Evolutionary conservation across 1,284 basidiomycete species (phyloP).

Genomic region (Boletus holoroseus): DNA sequence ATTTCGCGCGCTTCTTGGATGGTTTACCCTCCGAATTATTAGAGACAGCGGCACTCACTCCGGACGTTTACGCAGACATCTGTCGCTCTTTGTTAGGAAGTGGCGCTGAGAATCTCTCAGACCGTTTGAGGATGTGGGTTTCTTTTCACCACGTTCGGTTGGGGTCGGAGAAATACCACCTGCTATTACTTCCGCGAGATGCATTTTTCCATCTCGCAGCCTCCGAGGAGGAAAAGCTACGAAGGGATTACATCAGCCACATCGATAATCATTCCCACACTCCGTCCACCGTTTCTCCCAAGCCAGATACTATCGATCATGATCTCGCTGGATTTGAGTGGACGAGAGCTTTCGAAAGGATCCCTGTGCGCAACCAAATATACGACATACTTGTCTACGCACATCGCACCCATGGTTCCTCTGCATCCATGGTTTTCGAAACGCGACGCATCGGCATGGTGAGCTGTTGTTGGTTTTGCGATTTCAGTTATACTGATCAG

Average conservation of each 20-base stretch:
- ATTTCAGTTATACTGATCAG: slow-evolving; percentile 7
- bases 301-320: slow-evolving; percentile 22
- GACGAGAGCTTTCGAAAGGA: slow-evolving; percentile 48
- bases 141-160: slow-evolving; percentile 54
- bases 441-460: slow-evolving; percentile 55
- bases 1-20: slow-evolving; percentile 45
- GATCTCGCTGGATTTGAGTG: slow-evolving; percentile 34
- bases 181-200: slow-evolving; percentile 59
- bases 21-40: slow-evolving; percentile 51
- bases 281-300: slow-evolving; percentile 16
- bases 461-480: slow-evolving; percentile 27
- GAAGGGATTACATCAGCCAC: slow-evolving; percentile 40
- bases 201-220: slow-evolving; percentile 47
- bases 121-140: slow-evolving; percentile 50
- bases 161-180: slow-evolving; percentile 52
- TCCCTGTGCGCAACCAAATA: slow-evolving; percentile 62
- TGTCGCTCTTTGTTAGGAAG: slow-evolving; percentile 44
- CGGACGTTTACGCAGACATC: slow-evolving; percentile 50
- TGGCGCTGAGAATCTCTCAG: slow-evolving; percentile 39
- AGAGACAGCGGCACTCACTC: slow-evolving; percentile 54
- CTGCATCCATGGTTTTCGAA: slow-evolving; percentile 52
- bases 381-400: slow-evolving; percentile 64
- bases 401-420: slow-evolving; percentile 52
- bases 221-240: slow-evolving; percentile 45
- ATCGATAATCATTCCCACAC: slow-evolving; percentile 34